Base-by-base conservation (phyloP, 2,329 filamentous ascomycete species). In the Cercospora sp. region DNA sequence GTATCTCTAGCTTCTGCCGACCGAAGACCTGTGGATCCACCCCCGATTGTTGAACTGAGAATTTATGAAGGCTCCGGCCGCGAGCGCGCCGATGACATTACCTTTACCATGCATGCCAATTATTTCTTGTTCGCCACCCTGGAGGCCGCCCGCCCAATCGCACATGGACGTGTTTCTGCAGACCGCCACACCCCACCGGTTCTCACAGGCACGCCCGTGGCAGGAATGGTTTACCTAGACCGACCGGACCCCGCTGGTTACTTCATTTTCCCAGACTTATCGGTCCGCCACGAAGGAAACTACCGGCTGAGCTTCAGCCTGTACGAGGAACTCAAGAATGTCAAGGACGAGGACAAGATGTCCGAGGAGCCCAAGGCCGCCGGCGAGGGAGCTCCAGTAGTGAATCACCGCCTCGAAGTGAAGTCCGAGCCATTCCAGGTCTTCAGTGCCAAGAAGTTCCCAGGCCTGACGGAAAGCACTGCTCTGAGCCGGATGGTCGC, bases 391-490 rank as follows among this genome's bases (percentile, higher is more conserved):
- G 83, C 77, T 79, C 85, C 75, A 81, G 90, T 86, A 67, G 91
- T 97, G 71, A 90, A 93, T 76, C 94, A 93, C 82, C 88, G 94
- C 64, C 88, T 97, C 82, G 93, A 97, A 79, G 91, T 97, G 75
- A 93, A 94, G 83, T 97, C 95, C 0, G 82, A 86, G 12, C 89
- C 92, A 0, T 98, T 99, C 79, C 89, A 88, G 60, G 95, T 98
- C 51, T 98, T 87, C 83, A 97, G 94, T 75, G 95, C 95, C 62
- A 99, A 98, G 89, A 98, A 97, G 83, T 99, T 99, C 82, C 95
- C 95, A 16, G 95, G 94, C 18, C 84, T 98, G 68, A 90, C 91
- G 55, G 92, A 95, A 79, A 97, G 93, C 82, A 99, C 95, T 0
- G 84, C 87, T 12, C 84, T 98, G 61, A 97, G 94, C 81, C 91